phyloP scores from a whole-genome alignment of 2,329 filamentous ascomycete genomes.

The Cyphellophora europaea region DNA sequence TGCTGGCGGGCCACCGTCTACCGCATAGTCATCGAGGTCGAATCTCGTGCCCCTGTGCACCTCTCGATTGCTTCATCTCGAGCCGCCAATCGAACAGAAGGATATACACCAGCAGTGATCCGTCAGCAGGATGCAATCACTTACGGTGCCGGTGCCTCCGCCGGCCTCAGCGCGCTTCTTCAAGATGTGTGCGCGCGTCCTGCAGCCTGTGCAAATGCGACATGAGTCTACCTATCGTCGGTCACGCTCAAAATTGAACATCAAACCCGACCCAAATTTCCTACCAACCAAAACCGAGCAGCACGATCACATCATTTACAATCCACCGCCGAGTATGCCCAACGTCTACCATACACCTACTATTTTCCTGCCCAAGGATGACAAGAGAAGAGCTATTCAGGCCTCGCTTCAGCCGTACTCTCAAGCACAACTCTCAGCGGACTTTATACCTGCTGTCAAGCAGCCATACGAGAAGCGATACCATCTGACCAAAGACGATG shows the following conservation, averaged over 20 bases:
- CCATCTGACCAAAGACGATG: constrained; percentile 46
- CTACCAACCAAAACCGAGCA: constrained; percentile 26
- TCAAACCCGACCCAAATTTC: constrained; percentile 45
- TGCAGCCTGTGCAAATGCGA: constrained; percentile 23
- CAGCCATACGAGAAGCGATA: constrained; percentile 49
- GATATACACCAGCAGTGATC: background rate
- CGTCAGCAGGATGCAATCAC: constrained; percentile 12
- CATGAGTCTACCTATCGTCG: constrained; percentile 42
- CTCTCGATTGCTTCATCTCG: too few species aligned
- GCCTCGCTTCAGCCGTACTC: constrained; percentile 15
- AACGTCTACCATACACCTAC: constrained; percentile 55
- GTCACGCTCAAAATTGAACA: constrained; percentile 40
- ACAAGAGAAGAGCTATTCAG: constrained; percentile 41
- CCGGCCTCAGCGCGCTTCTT: constrained; percentile 17
- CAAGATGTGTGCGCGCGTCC: constrained; percentile 17
- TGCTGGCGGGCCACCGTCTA: too few species aligned
- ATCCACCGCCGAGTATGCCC: constrained; percentile 55
- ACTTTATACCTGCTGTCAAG: constrained; percentile 36
- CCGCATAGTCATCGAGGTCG: too few species aligned
- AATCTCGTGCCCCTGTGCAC: too few species aligned
- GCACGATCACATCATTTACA: constrained; percentile 53
- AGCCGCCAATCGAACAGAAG: background rate
- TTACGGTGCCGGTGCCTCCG: constrained; percentile 3
- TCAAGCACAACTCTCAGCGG: constrained; percentile 16
- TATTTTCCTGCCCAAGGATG: constrained; percentile 53